Evolutionary conservation across 106 monocot genomes (phyloP).

Genomic region (Vanilla planifolia): DNA sequence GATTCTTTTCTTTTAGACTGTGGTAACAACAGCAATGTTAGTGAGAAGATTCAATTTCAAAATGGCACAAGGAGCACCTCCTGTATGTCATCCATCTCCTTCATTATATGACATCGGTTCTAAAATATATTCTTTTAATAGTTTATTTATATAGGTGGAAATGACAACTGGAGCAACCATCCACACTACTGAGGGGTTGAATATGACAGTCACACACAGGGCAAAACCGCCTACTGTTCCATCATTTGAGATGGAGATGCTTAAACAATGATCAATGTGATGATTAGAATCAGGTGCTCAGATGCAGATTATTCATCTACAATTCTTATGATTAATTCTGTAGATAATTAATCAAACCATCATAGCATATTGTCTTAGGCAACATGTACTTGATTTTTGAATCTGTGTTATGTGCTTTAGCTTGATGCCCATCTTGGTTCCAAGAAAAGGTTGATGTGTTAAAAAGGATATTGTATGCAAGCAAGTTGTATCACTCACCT

Average conservation of each 20-base stretch:
- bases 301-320: too few species aligned
- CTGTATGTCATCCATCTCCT: slow-evolving; percentile 30
- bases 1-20: slow-evolving; percentile 37
- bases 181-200: slow-evolving; percentile 83
- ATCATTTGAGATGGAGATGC: slow-evolving; percentile 26
- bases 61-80: slow-evolving; percentile 70
- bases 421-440: too few species aligned
- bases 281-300: too few species aligned
- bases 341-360: too few species aligned
- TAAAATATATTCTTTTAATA: not conserved
- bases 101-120: not conserved
- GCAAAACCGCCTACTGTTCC: slow-evolving; percentile 47
- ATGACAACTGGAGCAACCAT: slow-evolving; percentile 98
- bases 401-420: too few species aligned
- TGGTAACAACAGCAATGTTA: slow-evolving; percentile 82
- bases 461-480: too few species aligned
- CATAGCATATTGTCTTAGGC: too few species aligned
- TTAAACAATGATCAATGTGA: too few species aligned
- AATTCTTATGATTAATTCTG: too few species aligned
- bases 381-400: too few species aligned
- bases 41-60: slow-evolving; percentile 83
- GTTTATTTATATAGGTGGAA: slow-evolving; percentile 45
- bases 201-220: slow-evolving; percentile 79
- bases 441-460: too few species aligned
- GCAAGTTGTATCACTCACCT: too few species aligned